Evolutionary conservation across 257 asterid species (phyloP).

Genomic region (Gentiana straminea): DNA sequence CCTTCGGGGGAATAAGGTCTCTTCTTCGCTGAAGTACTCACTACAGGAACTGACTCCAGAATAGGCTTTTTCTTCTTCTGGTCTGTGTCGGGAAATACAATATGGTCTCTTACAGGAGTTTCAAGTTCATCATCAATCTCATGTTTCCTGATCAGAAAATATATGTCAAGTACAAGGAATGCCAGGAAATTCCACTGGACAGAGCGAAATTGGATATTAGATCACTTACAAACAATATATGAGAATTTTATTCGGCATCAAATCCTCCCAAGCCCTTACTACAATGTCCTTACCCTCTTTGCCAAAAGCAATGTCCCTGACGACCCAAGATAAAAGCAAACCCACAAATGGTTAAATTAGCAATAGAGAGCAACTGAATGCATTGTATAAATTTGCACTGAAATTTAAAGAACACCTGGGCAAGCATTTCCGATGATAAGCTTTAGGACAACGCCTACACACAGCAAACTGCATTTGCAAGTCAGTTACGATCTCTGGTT

Average conservation of each 20-base stretch:
- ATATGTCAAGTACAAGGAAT: not conserved
- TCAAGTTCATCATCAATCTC: conserved; percentile 32
- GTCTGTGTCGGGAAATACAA: conserved; percentile 56
- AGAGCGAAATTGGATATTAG: conserved; percentile 3
- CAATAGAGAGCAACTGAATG: too few relatives aligned
- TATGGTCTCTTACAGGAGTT: conserved; percentile 66
- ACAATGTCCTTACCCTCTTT: conserved; percentile 20
- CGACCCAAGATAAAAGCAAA: conserved; percentile 1
- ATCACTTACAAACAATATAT: conserved; percentile 80
- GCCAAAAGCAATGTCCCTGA: conserved; percentile 48
- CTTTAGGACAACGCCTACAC: conserved; percentile 94
- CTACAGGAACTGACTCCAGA: conserved; percentile 13
- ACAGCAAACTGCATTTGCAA: conserved; percentile 79
- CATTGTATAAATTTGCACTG: too few relatives aligned
- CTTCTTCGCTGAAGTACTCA: conserved; percentile 13
- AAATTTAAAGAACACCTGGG: conserved; percentile 48
- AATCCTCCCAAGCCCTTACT: conserved; percentile 82
- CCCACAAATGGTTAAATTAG: too few relatives aligned
- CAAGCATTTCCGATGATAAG: conserved; percentile 83
- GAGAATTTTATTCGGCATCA: conserved; percentile 61
- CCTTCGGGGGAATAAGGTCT: conserved; percentile 15
- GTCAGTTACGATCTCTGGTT: conserved; percentile 36
- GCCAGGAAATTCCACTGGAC: not conserved
- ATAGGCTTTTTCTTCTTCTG: conserved; percentile 17
- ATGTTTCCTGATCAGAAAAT: conserved; percentile 42